Evolutionary conservation across 2,329 filamentous ascomycete genomes (phyloP).

Genomic region (Aaosphaeria arxii): DNA sequence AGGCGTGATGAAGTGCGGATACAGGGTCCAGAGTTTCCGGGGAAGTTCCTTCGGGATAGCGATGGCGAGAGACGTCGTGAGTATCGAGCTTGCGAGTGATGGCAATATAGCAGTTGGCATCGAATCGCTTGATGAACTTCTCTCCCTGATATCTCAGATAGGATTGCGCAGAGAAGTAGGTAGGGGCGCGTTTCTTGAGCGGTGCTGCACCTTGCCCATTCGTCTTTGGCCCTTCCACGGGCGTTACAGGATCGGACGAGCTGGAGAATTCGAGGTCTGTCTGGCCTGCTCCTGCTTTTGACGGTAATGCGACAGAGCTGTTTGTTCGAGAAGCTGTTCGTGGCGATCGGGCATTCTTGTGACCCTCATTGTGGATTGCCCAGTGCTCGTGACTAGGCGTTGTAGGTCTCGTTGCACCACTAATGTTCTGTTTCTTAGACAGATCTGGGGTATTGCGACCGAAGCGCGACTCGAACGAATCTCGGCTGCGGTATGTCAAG

Average conservation of each 20-base stretch:
- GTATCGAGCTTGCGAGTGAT: slow-evolving; percentile 98
- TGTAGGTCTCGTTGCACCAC: slow-evolving; percentile 56
- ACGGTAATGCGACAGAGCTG: slow-evolving; percentile 22
- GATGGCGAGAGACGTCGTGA: slow-evolving; percentile 84
- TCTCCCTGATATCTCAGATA: slow-evolving; percentile 94
- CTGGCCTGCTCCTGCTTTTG: slow-evolving; percentile 13
- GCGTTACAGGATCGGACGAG: slow-evolving; percentile 33
- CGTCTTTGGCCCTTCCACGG: slow-evolving; percentile 9
- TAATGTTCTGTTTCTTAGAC: slow-evolving; percentile 78
- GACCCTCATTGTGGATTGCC: slow-evolving; percentile 53
- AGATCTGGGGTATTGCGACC: slow-evolving; percentile 89
- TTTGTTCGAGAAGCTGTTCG: slow-evolving; percentile 36
- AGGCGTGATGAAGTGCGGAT: slow-evolving; percentile 58
- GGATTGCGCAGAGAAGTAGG: slow-evolving; percentile 97
- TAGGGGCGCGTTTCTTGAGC: slow-evolving; percentile 49
- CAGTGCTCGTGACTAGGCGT: slow-evolving; percentile 46
- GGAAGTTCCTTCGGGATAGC: slow-evolving; percentile 43
- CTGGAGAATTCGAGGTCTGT: slow-evolving; percentile 49
- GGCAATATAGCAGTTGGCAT: slow-evolving; percentile 98
- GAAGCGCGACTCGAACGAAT: slow-evolving; percentile 95
- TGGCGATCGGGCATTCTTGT: slow-evolving; percentile 47
- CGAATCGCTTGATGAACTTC: slow-evolving; percentile 96
- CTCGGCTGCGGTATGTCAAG: slow-evolving; percentile 90
- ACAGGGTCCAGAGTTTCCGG: slow-evolving; percentile 53
- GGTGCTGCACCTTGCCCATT: slow-evolving; percentile 10